Evolutionary conservation across 768 basidiomycete species (phyloP), one percentile per base, ranked within the genome.

Genomic region (Boletus sp.): DNA sequence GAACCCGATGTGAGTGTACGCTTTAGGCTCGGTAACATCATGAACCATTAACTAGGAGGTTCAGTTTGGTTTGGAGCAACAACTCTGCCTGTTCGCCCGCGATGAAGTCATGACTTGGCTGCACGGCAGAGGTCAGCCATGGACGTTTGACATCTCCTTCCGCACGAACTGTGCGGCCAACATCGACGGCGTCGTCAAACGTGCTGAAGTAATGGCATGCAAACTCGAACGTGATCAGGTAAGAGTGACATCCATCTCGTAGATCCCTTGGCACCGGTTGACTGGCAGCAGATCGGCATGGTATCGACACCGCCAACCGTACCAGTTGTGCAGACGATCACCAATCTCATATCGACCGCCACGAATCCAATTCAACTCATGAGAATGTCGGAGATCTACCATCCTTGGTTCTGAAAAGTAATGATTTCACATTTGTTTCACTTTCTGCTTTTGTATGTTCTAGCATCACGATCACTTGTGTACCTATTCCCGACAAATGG

Each of bases 1-100:
- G 88, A 93, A 65, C 93, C 94, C 17, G 94, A 98, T 79, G 93
- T 92, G 58, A 55, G 78, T 64, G 23, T 49, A 34, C 38, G 2
- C 29, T 21, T 53, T 41, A 38, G 9, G 5, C 50, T 47, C 7
- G 1, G 10, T n/a, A 11, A 7, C 23, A 3, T 10, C 9, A 1
- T 25, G 8, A 17, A 6, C 43, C 6, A 27, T 41, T 61, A 38
- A 59, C 51, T 45, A 50, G 5, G 39, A 42, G 6, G 13, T 40
- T 9, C 59, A 96, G 90, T 95, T 87, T 68, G 93, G 98, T 57
- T 76, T 99, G 56, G 94, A 97, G 57, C 89, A 93, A 62, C 91
- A 93, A 54, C 80, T 99, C 5, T 90, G 89, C 59, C 77, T 99
- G 49, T 96, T 96, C 68, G 83, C 91, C 27, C 83, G 94, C 40